Percentiles rank a stretch among this genome's conserved stretches.
Conservation (phyloP, 2,329 filamentous ascomycete genomes). For the Diaporthe vexans region DNA sequence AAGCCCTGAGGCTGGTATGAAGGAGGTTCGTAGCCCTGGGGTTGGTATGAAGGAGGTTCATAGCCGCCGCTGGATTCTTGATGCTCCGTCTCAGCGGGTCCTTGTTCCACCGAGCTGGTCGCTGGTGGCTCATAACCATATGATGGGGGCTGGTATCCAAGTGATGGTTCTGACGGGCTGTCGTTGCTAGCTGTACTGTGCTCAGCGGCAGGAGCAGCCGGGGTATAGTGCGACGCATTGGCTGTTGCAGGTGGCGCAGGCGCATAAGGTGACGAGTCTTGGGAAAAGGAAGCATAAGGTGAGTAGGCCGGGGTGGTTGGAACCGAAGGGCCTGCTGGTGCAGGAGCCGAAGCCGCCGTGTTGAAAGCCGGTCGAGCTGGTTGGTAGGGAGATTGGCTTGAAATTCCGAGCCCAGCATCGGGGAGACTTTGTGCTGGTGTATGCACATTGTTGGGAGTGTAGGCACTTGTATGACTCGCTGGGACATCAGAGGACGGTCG, state of each 20-base stretch:
- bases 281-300: constrained; percentile 38
- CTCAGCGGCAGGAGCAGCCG: constrained; percentile 28
- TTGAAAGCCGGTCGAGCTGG: constrained; percentile 44
- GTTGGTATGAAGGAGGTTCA: constrained; percentile 73
- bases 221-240: constrained; percentile 35
- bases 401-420: constrained; percentile 42
- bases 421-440: constrained; percentile 51
- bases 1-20: constrained; percentile 72
- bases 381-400: constrained; percentile 48
- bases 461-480: constrained; percentile 49
- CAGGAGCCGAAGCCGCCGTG: constrained; percentile 30
- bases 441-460: constrained; percentile 51
- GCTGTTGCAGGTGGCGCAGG: constrained; percentile 37
- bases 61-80: constrained; percentile 61
- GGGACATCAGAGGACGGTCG: constrained; percentile 57
- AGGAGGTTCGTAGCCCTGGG: constrained; percentile 70
- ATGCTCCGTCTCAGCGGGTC: constrained; percentile 42
- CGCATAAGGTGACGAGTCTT: constrained; percentile 41
- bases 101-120: constrained; percentile 50
- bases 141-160: constrained; percentile 60
- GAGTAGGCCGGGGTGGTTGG: constrained; percentile 35
- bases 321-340: constrained; percentile 12
- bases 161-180: constrained; percentile 6
- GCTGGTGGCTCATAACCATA: constrained; percentile 68
- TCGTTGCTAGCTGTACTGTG: constrained; percentile 14